Evolutionary conservation across 2,329 filamentous ascomycete genomes (phyloP), one percentile per base, ranked within the genome.

Genomic region (Cytospora mali): DNA sequence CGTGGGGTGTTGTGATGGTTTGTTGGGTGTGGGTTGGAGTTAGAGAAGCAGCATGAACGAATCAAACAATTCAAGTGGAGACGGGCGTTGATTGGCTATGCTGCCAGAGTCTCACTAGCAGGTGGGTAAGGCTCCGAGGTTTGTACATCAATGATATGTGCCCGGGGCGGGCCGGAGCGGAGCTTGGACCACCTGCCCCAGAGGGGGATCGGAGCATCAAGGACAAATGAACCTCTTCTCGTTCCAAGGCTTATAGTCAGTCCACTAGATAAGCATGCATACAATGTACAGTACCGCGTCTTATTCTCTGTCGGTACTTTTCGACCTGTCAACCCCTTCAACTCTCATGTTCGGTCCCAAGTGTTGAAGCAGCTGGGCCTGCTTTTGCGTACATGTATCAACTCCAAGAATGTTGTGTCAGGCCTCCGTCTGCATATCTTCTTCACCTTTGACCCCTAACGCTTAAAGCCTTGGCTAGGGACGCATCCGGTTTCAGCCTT

Each of bases 1-100:
- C 10, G n/a, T 52, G n/a, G 33, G 50, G 33, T 27, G 58, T 33
- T 35, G 50, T 9, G 31, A 4, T 59, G 57, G 31, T 54, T 31
- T 48, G 11, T 60, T n/a, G 27, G 35, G 50, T 54, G 42, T 33
- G 42, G 25, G 21, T 16, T 31, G 6, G n/a, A n/a, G 33, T 52
- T 27, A 2, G 5, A 14, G 16, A 23, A 18, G 48, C 6, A n/a
- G 25, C 39, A 46, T 2, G 39, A 23, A 46, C n/a, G 39, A 23
- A 46, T 11, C n/a, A 46, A 46, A 46, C 39, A 21, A 23, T 46
- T n/a, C 18, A 21, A 46, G n/a, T 23, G 39, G n/a, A 2, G n/a
- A 46, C n/a, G 18, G n/a, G 2, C n/a, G n/a, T 9, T 46, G 39
- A 46, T 46, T 46, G 39, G 4, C 39, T 46, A n/a, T 23, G 39